Base-by-base conservation (phyloP, 768 basidiomycete genomes). In the Coprinopsis cinerea region DNA sequence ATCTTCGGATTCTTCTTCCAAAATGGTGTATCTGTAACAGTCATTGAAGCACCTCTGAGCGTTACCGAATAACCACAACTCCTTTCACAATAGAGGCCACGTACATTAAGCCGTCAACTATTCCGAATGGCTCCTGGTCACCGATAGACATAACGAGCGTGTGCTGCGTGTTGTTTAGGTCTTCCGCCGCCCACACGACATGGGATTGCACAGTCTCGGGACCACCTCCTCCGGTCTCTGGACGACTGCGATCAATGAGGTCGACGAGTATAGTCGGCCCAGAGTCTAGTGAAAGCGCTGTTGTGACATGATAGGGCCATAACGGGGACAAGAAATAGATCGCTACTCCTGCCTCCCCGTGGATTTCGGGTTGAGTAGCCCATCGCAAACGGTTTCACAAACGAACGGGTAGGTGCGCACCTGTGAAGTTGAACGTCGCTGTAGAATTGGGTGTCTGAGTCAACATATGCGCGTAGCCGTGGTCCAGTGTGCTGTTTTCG, bases 231-330 rank as follows among this genome's bases (percentile, higher is more conserved):
- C 59, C 60, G 3, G 54, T 51, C 30, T 60, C 56, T n/a, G 67
- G 59, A 15, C 52, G 55, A 41, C 57, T 61, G 44, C 66, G 65
- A 57, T 73, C 72, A 18, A 68, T 62, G 10, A 75, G 64, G 55
- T 75, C 69, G 39, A 75, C 57, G 32, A 70, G 59, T 1, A 61
- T 47, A 3, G 36, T 23, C 13, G 64, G 57, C n/a, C 63, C 65
- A 6, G 59, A 62, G 51, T 75, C 75, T 24, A 76, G 53, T 2
- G 66, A 64, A 4, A 76, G 43, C 4, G 67, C 65, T 1, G 72
- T 72, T 45, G 61, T 70, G 37, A 75, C 74, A 10, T 49, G 47
- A 57, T 73, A 76, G 14, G 75, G 75, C 75, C 74, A 77, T 10
- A 67, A 57, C 10, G 75, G 74, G 0, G 69, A 68, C 40, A 74